Base-by-base conservation (phyloP, 192 early-diverging fungal genomes). In the Fimicolochytrium jonesii region DNA sequence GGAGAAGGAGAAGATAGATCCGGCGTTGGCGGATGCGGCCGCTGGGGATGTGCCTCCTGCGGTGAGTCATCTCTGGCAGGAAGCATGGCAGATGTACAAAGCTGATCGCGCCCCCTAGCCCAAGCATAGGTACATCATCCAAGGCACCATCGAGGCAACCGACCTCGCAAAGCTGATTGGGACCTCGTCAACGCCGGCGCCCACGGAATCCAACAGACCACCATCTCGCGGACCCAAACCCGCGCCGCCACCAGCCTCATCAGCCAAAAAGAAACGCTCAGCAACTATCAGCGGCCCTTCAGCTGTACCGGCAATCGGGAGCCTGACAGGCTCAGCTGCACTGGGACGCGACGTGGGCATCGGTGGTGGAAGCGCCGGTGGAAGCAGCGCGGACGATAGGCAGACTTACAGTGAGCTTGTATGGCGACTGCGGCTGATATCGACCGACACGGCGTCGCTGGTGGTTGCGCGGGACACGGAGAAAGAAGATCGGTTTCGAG, bases 401-500 rank as follows among this genome's bases (percentile, higher is more conserved):
- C 15, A 7, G 11, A 59, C 61, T 17, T 52, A 23, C 26, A 59
- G 7, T 32, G 79, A 81, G 39, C 69, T 60, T 26, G 53, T 33
- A 5, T 86, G 80, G 77, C 76, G 64, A 32, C 66, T 86, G 23
- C 62, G 78, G 1, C 25, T 86, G 15, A 73, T 79, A 9, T 74
- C 77, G 0, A 74, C 76, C 2, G 84, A 85, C 31, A 28, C 66
- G 7, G 68, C 74, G 2, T 65, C 67, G 0, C 41, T 86, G 13
- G 30, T 54, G 0, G 77, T 86, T 13, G 55, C 74, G 2, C 80
- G 77, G 45, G 84, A 86, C 54, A 83, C 80, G 0, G 84, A 86
- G 56, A 81, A 83, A 35, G 84, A 86, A 57, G 84, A 86, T 52
- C 67, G 78, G 31, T 75, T 80, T 35, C 59, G 66, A 29, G 66